Percentiles rank a stretch among this genome's conserved stretches.
These are phyloP conservation scores for Dictyostelium capitatum DNA, from an alignment of 78 protist genomes.

Conservation along the genomic window DNA sequence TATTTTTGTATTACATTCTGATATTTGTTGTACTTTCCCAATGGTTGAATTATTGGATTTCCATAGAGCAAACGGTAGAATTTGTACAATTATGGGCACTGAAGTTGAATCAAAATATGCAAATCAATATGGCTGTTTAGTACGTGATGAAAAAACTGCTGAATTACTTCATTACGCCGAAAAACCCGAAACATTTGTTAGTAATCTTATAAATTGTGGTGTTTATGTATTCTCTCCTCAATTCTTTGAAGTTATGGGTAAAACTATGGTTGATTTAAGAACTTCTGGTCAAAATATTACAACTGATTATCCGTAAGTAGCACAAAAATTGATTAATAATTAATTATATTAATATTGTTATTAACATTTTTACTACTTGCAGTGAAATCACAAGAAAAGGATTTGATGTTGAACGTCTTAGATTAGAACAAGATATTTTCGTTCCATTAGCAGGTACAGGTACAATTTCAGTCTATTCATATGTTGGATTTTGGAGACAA, in stretches of 20 bases:
- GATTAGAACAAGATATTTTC: slow-evolving; percentile 80
- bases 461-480: slow-evolving; percentile 40
- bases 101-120: slow-evolving; percentile 33
- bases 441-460: slow-evolving; percentile 74
- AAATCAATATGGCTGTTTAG: slow-evolving; percentile 80
- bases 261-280: slow-evolving; percentile 44
- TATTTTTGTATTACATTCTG: slow-evolving; percentile 73
- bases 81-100: slow-evolving; percentile 75
- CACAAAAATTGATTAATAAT: background rate
- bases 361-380: background rate
- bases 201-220: slow-evolving; percentile 83
- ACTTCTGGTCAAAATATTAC: slow-evolving; percentile 28
- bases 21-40: slow-evolving; percentile 82
- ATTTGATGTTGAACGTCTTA: slow-evolving; percentile 28
- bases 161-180: slow-evolving; percentile 81
- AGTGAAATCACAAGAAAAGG: slow-evolving; percentile 62
- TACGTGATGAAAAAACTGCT: slow-evolving; percentile 58
- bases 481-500: slow-evolving; percentile 77
- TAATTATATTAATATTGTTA: background rate
- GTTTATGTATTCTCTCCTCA: slow-evolving; percentile 63
- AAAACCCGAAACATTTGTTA: slow-evolving; percentile 84
- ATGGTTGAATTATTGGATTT: slow-evolving; percentile 29
- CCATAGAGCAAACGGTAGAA: slow-evolving; percentile 1
- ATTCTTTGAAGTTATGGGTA: slow-evolving; percentile 60
- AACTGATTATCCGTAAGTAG: slow-evolving; percentile 60